Conservation (phyloP, 257 asterid genomes). For the Plantago ovata region DNA sequence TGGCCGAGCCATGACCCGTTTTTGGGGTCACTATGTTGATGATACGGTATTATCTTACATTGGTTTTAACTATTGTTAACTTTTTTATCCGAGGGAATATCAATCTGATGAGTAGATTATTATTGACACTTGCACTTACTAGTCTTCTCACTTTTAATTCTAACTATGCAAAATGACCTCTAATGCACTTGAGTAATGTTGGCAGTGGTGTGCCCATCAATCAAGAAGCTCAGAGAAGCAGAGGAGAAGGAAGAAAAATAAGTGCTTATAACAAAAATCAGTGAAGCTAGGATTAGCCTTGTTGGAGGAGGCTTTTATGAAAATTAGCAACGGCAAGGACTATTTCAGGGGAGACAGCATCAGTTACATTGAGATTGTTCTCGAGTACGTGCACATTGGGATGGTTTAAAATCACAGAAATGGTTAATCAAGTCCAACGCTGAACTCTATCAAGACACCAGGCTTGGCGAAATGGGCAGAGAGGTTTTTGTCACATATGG, state of each 20-base stretch:
- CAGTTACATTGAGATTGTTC: constrained; percentile 25
- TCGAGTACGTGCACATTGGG: constrained; percentile 19
- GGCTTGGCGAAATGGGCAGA: constrained; percentile 19
- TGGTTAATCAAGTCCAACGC: neutral
- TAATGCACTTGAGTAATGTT: no score
- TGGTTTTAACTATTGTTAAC: neutral
- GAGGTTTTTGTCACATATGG: constrained; percentile 2
- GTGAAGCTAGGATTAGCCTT: constrained; percentile 22
- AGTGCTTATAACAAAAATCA: constrained; percentile 13
- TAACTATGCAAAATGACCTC: no score
- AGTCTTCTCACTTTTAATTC: no score
- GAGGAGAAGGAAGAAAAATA: constrained; percentile 19
- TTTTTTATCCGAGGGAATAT: no score
- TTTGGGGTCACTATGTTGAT: constrained; percentile 44
- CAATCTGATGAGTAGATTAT: no score
- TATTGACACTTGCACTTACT: no score
- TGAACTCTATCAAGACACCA: constrained; percentile 21
- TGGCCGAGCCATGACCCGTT: constrained; percentile 44
- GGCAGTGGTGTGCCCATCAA: constrained; percentile 13
- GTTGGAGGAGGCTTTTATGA: constrained; percentile 35
- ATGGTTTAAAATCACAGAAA: constrained; percentile 19
- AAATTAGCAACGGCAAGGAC: constrained; percentile 30
- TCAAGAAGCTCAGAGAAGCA: constrained; percentile 16
- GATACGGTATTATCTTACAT: constrained; percentile 12
- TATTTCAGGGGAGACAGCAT: constrained; percentile 47